Conservation (phyloP, 1,284 basidiomycete species). For the Apiotrichum siamense region DNA sequence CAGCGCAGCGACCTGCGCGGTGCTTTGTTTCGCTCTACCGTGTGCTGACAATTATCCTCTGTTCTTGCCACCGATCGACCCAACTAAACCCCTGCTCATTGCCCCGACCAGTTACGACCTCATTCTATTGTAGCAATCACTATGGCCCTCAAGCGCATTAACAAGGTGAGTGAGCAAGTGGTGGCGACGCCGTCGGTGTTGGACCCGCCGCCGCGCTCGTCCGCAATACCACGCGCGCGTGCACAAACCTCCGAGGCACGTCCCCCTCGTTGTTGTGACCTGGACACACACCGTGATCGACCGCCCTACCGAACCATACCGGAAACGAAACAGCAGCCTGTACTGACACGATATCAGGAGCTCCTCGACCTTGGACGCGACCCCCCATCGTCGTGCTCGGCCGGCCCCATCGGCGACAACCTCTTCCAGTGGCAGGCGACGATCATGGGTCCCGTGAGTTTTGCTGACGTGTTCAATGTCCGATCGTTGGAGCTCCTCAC, state of each 20-base stretch:
- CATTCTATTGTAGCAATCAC: slow-evolving; percentile 11
- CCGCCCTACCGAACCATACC: no score
- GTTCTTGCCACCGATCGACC: slow-evolving; percentile 1
- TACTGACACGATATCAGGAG: slow-evolving; percentile 59
- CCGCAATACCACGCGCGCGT: no score
- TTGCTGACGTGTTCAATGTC: not conserved
- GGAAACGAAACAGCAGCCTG: not conserved
- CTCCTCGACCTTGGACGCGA: slow-evolving; percentile 94
- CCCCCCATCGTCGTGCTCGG: slow-evolving; percentile 94
- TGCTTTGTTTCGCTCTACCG: no score
- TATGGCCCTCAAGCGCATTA: slow-evolving; percentile 98
- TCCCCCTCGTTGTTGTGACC: no score
- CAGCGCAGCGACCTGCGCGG: no score
- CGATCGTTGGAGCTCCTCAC: no score
- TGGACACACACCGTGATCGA: not conserved
- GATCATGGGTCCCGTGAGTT: slow-evolving; percentile 89
- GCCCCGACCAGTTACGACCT: not conserved
- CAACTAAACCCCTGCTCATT: not conserved
- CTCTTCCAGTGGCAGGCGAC: slow-evolving; percentile 98
- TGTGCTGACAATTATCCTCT: not conserved
- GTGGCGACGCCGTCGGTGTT: no score
- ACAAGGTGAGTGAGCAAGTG: slow-evolving; percentile 90
- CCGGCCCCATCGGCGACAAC: slow-evolving; percentile 90
- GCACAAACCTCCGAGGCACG: no score
- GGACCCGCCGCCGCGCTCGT: no score